Evolutionary conservation across 805 yeast species (phyloP).

Genomic region (Hanseniaspora lachancei): DNA sequence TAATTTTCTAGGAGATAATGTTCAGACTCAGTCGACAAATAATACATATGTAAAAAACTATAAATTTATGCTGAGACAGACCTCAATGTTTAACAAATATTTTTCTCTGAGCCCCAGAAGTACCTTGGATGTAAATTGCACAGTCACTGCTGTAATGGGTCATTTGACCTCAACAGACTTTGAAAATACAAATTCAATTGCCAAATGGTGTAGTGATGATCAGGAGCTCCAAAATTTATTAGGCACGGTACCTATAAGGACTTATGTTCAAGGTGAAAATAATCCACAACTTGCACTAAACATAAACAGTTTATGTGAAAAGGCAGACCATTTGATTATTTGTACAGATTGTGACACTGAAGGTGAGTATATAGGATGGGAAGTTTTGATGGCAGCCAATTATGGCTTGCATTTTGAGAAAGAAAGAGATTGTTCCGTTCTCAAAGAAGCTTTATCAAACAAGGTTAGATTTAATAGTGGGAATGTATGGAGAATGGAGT

Average conservation of each 20-base stretch:
- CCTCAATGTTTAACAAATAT: constrained; percentile 34
- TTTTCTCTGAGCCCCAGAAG: constrained; percentile 32
- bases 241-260: constrained; percentile 35
- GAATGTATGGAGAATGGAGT: constrained; percentile 59
- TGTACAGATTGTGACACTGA: constrained; percentile 99
- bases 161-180: constrained; percentile 53
- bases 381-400: constrained; percentile 58
- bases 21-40: constrained; percentile 33
- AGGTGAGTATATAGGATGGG: constrained; percentile 86
- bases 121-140: constrained; percentile 45
- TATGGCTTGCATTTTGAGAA: constrained; percentile 28
- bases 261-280: constrained; percentile 54
- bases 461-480: constrained; percentile 34
- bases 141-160: constrained; percentile 88
- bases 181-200: constrained; percentile 19
- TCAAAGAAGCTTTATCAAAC: background rate
- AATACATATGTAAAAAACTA: constrained; percentile 65
- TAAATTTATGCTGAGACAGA: constrained; percentile 46
- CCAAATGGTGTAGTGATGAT: constrained; percentile 28
- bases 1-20: constrained; percentile 33
- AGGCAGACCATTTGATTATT: constrained; percentile 57
- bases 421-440: background rate
- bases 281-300: constrained; percentile 47
- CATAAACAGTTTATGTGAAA: constrained; percentile 50
- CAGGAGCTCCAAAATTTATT: background rate